Base-by-base conservation (phyloP, 257 asterid genomes). In the Cordia subcordata region DNA sequence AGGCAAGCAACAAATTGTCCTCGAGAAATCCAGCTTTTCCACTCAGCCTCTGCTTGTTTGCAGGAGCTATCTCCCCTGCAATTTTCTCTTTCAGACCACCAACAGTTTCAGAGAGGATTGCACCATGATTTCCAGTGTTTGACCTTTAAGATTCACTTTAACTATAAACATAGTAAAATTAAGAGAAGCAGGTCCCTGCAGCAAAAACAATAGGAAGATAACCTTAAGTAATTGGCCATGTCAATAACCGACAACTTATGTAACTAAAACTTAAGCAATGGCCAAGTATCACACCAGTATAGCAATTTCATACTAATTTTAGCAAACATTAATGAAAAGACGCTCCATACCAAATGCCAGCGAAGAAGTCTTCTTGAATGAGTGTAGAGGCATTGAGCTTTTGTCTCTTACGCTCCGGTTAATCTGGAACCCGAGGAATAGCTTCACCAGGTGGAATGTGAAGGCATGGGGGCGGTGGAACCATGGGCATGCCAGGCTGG, bases 11-110 rank as follows among this genome's bases (percentile, higher is more conserved):
- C 33, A 88, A 70, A 71, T 91, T 91, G 72, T 91, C 98, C 85
- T 84, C 85, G 77, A 91, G 95, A 75, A 91, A 91, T 59, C 98
- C 98, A 65, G 98, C 95, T 77, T 86, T 91, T 69, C 98, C 96
- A 72, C 98, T 91, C 70, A 91, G 80, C 79, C 88, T 91, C 77
- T 91, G 98, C 63, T 88, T 91, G 84, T 91, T 91, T 40, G 94
- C 77, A 58, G 98, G 95, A 91, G 96, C 78, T 91, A 75, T 75
- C 77, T 92, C 98, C 18, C 94, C 96, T 0, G 96, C 88, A 27
- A 88, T 85, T 77, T 92, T 92, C 85, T 92, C 96, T 75, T 92
- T 92, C 77, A 92, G 73, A 69, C 90, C 88, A 59, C 82, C 85
- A 50, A 92, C 81, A 23, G 93, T 84, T 74, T 92, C 98, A 4